These are phyloP conservation scores for Mortierella claussenii DNA, from an alignment of 192 early-diverging fungal species.

Conservation along the genomic window DNA sequence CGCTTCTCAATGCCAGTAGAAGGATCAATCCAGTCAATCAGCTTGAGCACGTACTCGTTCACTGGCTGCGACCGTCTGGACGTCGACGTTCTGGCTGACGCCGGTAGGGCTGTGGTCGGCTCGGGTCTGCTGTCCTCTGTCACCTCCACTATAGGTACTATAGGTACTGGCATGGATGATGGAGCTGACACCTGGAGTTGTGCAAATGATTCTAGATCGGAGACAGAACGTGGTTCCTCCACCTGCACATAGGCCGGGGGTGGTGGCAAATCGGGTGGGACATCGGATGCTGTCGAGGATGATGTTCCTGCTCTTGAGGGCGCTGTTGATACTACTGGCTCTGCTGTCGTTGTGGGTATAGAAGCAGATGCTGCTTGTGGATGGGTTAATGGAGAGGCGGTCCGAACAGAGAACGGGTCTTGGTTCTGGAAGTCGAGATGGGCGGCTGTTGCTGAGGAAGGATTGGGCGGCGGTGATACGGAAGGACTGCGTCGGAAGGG, in stretches of 20 bases:
- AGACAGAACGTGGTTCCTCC: not conserved
- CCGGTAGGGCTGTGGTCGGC: not conserved
- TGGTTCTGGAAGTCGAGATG: constrained; percentile 1
- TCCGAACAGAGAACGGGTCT: constrained; percentile 34
- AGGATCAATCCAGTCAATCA: constrained; percentile 72
- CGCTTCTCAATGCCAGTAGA: constrained; percentile 54
- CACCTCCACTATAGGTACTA: not conserved
- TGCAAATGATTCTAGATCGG: not conserved
- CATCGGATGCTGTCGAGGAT: not conserved
- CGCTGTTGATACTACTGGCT: not conserved
- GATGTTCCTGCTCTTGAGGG: too few relatives aligned
- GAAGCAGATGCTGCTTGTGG: not conserved
- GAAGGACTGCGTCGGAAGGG: constrained; percentile 41
- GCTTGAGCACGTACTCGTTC: constrained; percentile 78
- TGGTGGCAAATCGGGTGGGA: constrained; percentile 30
- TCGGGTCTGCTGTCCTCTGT: not conserved
- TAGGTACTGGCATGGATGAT: not conserved
- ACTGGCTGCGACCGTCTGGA: constrained; percentile 6
- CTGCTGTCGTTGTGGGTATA: not conserved
- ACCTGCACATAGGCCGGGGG: constrained; percentile 26
- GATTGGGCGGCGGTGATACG: constrained; percentile 5
- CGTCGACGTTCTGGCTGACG: constrained; percentile 1
- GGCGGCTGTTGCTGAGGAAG: not conserved
- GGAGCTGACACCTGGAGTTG: not conserved
- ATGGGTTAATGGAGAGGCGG: not conserved